Conservation (phyloP, 306 rosid species). For the Citrullus amarus region DNA sequence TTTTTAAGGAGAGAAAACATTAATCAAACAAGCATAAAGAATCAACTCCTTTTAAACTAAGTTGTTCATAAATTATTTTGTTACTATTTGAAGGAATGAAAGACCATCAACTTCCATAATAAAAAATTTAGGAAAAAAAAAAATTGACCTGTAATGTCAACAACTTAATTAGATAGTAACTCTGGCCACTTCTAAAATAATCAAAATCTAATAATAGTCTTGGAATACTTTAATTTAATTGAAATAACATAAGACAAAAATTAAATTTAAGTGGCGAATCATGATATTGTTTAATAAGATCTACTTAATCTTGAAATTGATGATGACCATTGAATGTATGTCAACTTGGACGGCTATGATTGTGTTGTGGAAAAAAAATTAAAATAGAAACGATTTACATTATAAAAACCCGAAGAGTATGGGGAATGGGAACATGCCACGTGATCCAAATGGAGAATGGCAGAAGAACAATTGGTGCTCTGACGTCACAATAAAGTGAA, state of each 20-base stretch:
- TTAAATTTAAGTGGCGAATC: neutral
- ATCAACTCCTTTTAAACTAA: too few species aligned
- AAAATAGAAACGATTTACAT: neutral
- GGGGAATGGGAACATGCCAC: slow-evolving; percentile 9
- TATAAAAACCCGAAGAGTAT: neutral
- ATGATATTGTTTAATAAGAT: too few species aligned
- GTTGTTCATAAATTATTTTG: too few species aligned
- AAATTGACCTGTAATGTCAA: too few species aligned
- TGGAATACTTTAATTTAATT: neutral
- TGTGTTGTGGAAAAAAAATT: neutral
- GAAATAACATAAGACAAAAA: neutral
- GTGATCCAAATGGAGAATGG: neutral
- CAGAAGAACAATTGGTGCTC: neutral
- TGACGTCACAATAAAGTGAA: neutral
- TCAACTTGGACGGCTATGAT: neutral
- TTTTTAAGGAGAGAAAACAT: too few species aligned
- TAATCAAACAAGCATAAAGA: too few species aligned
- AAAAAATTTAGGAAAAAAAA: too few species aligned
- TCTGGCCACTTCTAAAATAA: too few species aligned
- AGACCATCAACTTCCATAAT: too few species aligned
- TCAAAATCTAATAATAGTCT: too few species aligned
- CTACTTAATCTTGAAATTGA: neutral
- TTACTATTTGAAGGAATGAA: too few species aligned
- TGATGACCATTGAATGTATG: neutral
- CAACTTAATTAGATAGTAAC: too few species aligned